Evolutionary conservation across 768 basidiomycete species (phyloP), one percentile per base, ranked within the genome.

Genomic region (Botryobasidium botryosum): DNA sequence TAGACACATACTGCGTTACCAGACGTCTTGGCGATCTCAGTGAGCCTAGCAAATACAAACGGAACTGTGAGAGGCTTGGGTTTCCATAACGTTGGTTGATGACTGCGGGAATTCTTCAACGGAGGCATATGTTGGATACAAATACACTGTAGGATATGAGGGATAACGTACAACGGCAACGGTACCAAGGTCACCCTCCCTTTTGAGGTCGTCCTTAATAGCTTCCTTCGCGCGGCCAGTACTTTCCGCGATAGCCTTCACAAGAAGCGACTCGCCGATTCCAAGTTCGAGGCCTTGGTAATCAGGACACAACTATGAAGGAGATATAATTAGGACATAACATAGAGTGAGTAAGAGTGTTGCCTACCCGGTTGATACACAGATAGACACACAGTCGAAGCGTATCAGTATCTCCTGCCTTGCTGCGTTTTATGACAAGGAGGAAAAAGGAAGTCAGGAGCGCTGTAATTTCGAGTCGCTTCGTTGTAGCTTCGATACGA

Each of bases 241-340:
- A 3, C 87, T 87, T 58, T 94, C 84, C 32, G 75, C 81, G 49
- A 99, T 97, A 13, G 94, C 90, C 56, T 96, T 97, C 57, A 94
- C 73, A 29, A 99, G 69, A 17, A 97, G 63, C 52, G 81, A 85
- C 59, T 99, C 94, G 15, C 92, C 94, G 47, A 97, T 91, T 26
- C 94, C 94, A 2, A 99, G 72, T 59, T 99, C 92, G 43, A 96
- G 68, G 24, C 92, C 91, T 47, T 85, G 67, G 60, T 97, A 97
- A 59, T 97, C 94, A 13, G 94, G 91, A 53, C 87, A 79, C 46
- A 97, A 60, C 91, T 96, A 57, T 26, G 24, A 6, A n/a, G 37
- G 15, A 28, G 8, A 44, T 36, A 40, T 18, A 49, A 41, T 10
- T 25, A 46, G 10, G 40, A 13, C 20, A 41, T 43, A 25, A 38